Percentiles rank a stretch among this genome's conserved stretches.
Conservation (phyloP, 306 rosid species). For the Dalbergia oliveri region DNA sequence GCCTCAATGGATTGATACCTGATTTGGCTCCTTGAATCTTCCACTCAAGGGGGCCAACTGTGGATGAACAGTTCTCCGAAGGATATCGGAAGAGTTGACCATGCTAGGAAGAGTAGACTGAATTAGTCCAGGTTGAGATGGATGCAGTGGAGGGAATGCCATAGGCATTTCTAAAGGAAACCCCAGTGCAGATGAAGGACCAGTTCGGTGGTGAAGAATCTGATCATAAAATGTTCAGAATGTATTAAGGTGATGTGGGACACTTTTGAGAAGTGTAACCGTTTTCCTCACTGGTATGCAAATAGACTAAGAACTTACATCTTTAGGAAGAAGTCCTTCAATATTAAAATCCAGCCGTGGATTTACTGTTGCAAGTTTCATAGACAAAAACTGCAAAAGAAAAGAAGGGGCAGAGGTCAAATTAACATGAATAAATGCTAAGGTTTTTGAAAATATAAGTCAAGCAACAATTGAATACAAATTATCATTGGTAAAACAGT, state of each 20-base stretch:
- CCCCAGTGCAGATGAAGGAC: conserved; percentile 70
- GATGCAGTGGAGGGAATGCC: conserved; percentile 70
- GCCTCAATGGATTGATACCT: conserved; percentile 59
- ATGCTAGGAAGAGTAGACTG: conserved; percentile 63
- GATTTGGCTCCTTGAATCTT: conserved; percentile 84
- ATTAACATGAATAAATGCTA: not conserved
- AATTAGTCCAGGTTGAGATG: conserved; percentile 75
- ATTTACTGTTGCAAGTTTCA: conserved; percentile 96
- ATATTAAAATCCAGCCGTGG: conserved; percentile 83
- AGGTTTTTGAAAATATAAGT: conserved; percentile 10
- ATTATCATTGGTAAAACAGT: conserved; percentile 1
- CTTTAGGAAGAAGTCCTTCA: conserved; percentile 80
- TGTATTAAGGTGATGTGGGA: conserved; percentile 15
- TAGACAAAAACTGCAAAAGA: conserved; percentile 80
- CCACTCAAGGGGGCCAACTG: conserved; percentile 68
- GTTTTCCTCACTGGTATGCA: not conserved
- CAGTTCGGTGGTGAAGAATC: conserved; percentile 78
- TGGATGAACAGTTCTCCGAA: conserved; percentile 71
- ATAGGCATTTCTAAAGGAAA: conserved; percentile 77
- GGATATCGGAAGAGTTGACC: conserved; percentile 65
- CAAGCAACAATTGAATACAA: conserved; percentile 11
- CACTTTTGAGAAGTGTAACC: not conserved
- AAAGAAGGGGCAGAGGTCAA: not conserved
- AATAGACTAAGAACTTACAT: conserved; percentile 59
- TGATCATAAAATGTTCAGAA: conserved; percentile 44